phyloP scores from a whole-genome alignment of 495 filamentous ascomycete genomes.

The Penicillium riverlandense region DNA sequence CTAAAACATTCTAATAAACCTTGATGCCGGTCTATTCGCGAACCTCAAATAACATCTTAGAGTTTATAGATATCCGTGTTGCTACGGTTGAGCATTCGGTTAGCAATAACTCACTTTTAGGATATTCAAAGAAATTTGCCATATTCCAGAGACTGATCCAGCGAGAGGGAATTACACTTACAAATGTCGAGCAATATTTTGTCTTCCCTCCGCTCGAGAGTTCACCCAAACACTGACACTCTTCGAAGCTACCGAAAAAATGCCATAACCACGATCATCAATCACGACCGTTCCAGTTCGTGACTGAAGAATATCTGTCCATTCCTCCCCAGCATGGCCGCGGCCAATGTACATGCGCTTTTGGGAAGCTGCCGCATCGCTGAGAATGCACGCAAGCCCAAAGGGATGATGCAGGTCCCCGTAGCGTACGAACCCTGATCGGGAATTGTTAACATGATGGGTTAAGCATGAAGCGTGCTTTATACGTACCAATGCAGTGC shows the following conservation, averaged over 20 bases:
- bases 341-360: constrained; percentile 59
- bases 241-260: constrained; percentile 44
- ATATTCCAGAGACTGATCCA: not conserved
- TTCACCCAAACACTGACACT: constrained; percentile 58
- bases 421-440: constrained; percentile 51
- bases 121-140: not conserved
- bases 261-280: constrained; percentile 46
- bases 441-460: not conserved
- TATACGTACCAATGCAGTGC: constrained; percentile 52
- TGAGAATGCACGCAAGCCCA: constrained; percentile 55
- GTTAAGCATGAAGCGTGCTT: not conserved
- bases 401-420: constrained; percentile 44
- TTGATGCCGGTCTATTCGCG: no score
- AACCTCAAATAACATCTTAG: not conserved
- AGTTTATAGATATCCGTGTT: not conserved
- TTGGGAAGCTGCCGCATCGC: constrained; percentile 37
- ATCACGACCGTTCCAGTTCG: constrained; percentile 38
- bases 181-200: not conserved
- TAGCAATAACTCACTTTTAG: not conserved
- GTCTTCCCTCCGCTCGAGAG: constrained; percentile 7
- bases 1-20: no score
- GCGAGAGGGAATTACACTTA: not conserved
- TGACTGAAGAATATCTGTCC: constrained; percentile 57
- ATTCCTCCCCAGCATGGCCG: constrained; percentile 47
- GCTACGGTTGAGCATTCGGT: not conserved